These are phyloP conservation scores for Phaeosphaeria sp. DNA, from an alignment of 2,329 filamentous ascomycete genomes.

Conservation along the genomic window DNA sequence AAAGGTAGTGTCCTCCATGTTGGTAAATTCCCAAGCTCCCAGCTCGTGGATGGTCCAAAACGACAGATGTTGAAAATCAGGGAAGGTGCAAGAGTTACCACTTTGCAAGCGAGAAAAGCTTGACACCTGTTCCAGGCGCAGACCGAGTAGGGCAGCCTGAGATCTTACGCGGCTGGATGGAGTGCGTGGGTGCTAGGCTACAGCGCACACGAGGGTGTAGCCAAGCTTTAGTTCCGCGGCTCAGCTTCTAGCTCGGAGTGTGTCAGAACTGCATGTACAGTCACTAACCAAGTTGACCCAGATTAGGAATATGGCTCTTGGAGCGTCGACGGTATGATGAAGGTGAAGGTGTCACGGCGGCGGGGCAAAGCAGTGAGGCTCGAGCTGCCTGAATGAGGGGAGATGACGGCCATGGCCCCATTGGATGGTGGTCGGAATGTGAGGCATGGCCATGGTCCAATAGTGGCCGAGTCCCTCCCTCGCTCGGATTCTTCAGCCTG, in stretches of 20 bases:
- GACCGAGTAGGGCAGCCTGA: slow-evolving; percentile 1
- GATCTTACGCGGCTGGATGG: background rate
- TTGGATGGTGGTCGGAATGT: slow-evolving; percentile 9
- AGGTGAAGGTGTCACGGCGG: slow-evolving; percentile 12
- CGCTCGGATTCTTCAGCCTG: slow-evolving; percentile 2
- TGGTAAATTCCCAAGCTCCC: no score
- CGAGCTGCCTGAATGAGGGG: slow-evolving; percentile 8
- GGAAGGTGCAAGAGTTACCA: background rate
- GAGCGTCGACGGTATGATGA: background rate
- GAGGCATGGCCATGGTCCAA: slow-evolving; percentile 12
- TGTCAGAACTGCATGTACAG: background rate
- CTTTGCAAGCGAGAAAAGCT: background rate
- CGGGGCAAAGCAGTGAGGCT: slow-evolving; percentile 11
- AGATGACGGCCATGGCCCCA: slow-evolving; percentile 4
- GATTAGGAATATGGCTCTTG: background rate
- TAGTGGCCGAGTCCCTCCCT: slow-evolving; percentile 7
- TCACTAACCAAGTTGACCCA: background rate
- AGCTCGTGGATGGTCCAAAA: no score
- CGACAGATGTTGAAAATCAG: no score
- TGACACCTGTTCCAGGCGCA: background rate
- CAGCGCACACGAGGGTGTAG: slow-evolving; percentile 1
- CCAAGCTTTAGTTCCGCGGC: background rate
- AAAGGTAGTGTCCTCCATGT: slow-evolving; percentile 34
- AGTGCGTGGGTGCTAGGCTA: slow-evolving; percentile 3
- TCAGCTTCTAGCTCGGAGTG: background rate